A percentile compares a stretch with the other conserved stretches of the same genome.
phyloP scores from a whole-genome alignment of 75 land plant species.

The Cunninghamia lanceolata region DNA sequence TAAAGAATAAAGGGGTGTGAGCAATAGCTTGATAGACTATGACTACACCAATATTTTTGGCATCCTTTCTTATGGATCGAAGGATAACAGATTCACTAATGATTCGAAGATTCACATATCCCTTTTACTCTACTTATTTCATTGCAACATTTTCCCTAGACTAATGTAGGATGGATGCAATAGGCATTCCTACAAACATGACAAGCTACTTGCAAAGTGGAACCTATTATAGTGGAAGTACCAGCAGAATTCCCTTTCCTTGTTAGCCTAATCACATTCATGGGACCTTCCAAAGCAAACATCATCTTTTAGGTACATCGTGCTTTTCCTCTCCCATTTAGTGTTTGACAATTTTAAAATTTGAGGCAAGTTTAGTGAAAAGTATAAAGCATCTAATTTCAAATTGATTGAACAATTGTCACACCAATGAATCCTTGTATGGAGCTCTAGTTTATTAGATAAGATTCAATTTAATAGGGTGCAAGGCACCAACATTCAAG shows the following conservation, averaged over 20 bases:
- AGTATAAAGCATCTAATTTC: neutral
- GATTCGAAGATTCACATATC: constrained; percentile 55
- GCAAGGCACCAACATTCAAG: constrained; percentile 19
- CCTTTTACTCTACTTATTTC: no score
- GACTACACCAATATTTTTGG: constrained; percentile 23
- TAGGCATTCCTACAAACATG: constrained; percentile 41
- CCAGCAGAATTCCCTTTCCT: constrained; percentile 31
- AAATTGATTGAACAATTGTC: constrained; percentile 42
- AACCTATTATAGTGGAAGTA: constrained; percentile 21
- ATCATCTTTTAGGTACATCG: constrained; percentile 33
- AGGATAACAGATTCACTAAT: constrained; percentile 51
- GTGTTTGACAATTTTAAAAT: no score
- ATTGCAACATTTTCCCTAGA: no score
- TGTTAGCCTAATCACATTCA: no score
- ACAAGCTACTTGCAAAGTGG: constrained; percentile 27
- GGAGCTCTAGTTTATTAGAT: constrained; percentile 17
- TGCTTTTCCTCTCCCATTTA: no score
- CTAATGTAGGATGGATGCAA: neutral
- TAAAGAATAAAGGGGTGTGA: no score
- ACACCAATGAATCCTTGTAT: constrained; percentile 19
- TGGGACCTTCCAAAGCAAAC: constrained; percentile 39
- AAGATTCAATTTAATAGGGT: constrained; percentile 36
- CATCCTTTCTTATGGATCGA: constrained; percentile 56
- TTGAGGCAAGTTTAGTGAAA: neutral
- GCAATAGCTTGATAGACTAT: no score